Evolutionary conservation across 2,329 filamentous ascomycete species (phyloP), one percentile per base, ranked within the genome.

Genomic region (Mycosphaerella sp.): DNA sequence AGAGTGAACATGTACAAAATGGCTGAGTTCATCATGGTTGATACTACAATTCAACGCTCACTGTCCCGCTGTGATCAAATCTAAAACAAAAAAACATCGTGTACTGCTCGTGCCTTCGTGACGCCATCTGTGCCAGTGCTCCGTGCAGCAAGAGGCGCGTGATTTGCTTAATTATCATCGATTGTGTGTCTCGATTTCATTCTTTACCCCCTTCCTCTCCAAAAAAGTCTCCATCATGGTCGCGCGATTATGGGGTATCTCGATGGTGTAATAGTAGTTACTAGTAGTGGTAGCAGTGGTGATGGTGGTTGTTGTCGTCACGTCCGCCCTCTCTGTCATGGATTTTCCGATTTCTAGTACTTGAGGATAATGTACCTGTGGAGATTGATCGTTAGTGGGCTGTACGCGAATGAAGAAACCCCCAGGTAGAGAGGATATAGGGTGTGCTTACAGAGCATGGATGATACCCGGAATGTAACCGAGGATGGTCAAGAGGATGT

Each of bases 291-390:
- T 17, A 17, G 14, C 14, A 17, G 14, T 17, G 14, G 14, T 17
- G 26, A 2, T 26, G 26, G 26, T 26, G 26, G 26, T 26, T 4
- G 2, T 26, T 26, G 26, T 4, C 4, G 26, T 26, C 26, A 26
- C 26, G 26, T 26, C 17, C 21, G 17, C 10, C 11, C 14, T 23
- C 6, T 11, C 10, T 11, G 48, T 43, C 47, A n/a, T 42, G 29
- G 31, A 32, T 45, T 17, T 29, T 21, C 31, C 32, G 34, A 29
- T 45, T 53, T 59, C 73, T 89, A 95, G 72, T 90, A 92, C 76
- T 92, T 93, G 67, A 93, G 79, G 65, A 95, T 93, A 69, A 95
- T 91, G 80, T 93, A 84, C 61, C 82, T 84, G 54, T n/a, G n/a
- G 4, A 26, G 26, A 23, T 14, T 14, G 9, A 47, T 6, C 51